Evolutionary conservation across 2,329 filamentous ascomycete genomes (phyloP).

Genomic region (Aureobasidium namibiae): DNA sequence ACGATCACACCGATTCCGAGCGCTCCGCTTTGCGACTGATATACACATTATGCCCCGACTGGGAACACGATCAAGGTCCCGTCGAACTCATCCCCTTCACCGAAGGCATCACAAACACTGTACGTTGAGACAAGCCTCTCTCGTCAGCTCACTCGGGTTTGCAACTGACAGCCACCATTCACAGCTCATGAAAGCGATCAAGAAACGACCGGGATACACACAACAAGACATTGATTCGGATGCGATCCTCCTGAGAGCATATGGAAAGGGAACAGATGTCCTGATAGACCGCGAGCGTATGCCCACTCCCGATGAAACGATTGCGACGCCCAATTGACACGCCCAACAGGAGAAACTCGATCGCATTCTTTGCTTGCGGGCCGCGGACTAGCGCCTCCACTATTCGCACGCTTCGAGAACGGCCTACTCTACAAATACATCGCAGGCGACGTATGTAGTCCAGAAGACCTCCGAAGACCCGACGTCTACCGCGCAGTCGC

Average conservation of each 20-base stretch:
- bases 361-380: constrained; percentile 81
- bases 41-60: constrained; percentile 71
- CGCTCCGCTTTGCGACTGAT: constrained; percentile 73
- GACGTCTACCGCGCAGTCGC: constrained; percentile 78
- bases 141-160: not conserved
- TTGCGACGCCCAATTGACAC: not conserved
- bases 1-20: constrained; percentile 69
- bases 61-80: constrained; percentile 61
- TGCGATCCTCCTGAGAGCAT: constrained; percentile 82
- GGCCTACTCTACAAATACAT: constrained; percentile 93
- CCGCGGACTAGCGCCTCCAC: constrained; percentile 71
- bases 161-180: constrained; percentile 25
- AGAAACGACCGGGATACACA: constrained; percentile 59
- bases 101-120: constrained; percentile 95
- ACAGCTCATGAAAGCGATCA: constrained; percentile 62
- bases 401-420: constrained; percentile 89
- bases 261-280: constrained; percentile 87
- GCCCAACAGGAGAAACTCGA: constrained; percentile 46
- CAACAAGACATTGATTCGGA: constrained; percentile 73
- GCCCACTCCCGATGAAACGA: constrained; percentile 41
- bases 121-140: constrained; percentile 31
- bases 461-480: constrained; percentile 68
- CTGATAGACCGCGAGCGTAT: constrained; percentile 87
- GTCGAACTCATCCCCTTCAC: constrained; percentile 88
- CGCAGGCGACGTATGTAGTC: constrained; percentile 67